These are phyloP conservation scores for Phytophthora uliginosa DNA, from an alignment of 352 stramenopile species.

Conservation along the genomic window DNA sequence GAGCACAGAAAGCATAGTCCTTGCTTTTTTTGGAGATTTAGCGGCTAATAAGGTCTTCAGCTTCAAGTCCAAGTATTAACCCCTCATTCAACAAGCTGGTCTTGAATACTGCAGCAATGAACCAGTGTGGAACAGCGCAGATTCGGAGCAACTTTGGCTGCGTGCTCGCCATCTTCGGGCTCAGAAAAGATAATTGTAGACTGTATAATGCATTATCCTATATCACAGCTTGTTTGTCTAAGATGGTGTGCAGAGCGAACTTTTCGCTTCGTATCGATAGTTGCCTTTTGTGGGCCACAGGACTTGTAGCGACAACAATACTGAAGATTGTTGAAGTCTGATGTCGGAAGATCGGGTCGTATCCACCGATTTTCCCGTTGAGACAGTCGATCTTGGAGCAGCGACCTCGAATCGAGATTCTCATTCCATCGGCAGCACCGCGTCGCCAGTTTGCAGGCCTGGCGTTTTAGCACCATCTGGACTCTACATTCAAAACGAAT, in stretches of 20 bases:
- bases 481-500: too few relatives aligned
- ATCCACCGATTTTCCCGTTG: conserved; percentile 1
- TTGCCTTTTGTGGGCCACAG: too few relatives aligned
- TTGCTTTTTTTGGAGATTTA: too few relatives aligned
- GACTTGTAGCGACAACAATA: too few relatives aligned
- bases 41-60: too few relatives aligned
- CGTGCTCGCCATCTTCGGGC: not conserved
- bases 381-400: conserved; percentile 16
- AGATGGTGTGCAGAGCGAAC: too few relatives aligned
- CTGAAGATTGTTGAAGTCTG: conserved; percentile 5
- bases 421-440: not conserved
- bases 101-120: not conserved
- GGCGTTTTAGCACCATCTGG: not conserved
- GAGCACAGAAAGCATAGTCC: not conserved
- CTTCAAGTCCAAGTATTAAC: too few relatives aligned
- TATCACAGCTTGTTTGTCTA: not conserved
- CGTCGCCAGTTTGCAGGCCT: not conserved
- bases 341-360: conserved; percentile 12
- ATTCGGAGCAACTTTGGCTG: too few relatives aligned
- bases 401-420: not conserved
- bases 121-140: not conserved
- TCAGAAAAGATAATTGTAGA: conserved; percentile 6
- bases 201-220: not conserved
- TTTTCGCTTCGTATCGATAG: too few relatives aligned
- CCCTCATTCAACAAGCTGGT: not conserved